Conservation (phyloP, 352 stramenopile species). For the Phytophthora pistaciae region DNA sequence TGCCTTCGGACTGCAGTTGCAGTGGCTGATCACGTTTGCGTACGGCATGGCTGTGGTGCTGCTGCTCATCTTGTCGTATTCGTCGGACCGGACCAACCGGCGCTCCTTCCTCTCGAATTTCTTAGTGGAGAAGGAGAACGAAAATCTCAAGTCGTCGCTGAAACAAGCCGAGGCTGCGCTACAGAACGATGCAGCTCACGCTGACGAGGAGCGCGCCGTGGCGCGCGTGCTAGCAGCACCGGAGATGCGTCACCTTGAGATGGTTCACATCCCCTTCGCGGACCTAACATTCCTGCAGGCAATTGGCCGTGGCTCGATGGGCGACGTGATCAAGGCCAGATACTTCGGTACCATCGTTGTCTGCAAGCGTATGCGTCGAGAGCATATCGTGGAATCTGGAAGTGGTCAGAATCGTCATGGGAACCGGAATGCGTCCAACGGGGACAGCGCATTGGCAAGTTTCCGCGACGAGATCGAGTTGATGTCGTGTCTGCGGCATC, state of each 20-base stretch:
- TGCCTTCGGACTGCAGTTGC: constrained; percentile 59
- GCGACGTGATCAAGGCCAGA: constrained; percentile 90
- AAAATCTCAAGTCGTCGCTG: constrained; percentile 80
- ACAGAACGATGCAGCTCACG: constrained; percentile 80
- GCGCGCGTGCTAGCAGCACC: constrained; percentile 70
- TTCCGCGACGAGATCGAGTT: constrained; percentile 90
- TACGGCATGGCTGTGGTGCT: constrained; percentile 76
- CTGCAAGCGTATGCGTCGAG: constrained; percentile 89
- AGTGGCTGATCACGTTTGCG: constrained; percentile 74
- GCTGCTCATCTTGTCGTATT: constrained; percentile 82
- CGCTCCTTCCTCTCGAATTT: constrained; percentile 87
- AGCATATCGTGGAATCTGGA: constrained; percentile 73
- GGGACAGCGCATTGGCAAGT: constrained; percentile 59
- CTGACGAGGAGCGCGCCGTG: constrained; percentile 80
- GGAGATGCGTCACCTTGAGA: constrained; percentile 80
- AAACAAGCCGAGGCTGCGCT: constrained; percentile 84
- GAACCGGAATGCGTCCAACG: constrained; percentile 25
- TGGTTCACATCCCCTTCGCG: constrained; percentile 85
- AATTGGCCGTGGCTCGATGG: constrained; percentile 83
- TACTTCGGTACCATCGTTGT: constrained; percentile 91
- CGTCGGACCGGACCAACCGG: constrained; percentile 80
- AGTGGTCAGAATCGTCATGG: constrained; percentile 23
- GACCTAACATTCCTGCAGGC: constrained; percentile 86
- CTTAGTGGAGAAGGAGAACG: constrained; percentile 88
- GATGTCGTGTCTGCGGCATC: constrained; percentile 87